Percentiles rank a stretch among this genome's conserved stretches.
Conservation (phyloP, 345 rosid genomes). For the Populus simonii region DNA sequence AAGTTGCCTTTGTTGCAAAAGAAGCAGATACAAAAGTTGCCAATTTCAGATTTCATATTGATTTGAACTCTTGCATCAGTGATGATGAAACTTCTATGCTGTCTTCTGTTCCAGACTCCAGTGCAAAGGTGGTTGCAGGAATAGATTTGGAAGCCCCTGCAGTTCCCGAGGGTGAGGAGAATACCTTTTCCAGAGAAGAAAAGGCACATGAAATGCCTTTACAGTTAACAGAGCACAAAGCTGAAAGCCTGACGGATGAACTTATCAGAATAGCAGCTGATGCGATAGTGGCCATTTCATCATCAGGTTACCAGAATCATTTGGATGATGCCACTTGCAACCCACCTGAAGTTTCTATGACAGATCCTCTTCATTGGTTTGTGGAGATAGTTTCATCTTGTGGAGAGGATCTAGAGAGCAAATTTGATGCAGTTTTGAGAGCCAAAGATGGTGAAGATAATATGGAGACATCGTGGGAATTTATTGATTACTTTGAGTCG, state of each 20-base stretch:
- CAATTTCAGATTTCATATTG: constrained; percentile 50
- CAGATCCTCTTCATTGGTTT: constrained; percentile 71
- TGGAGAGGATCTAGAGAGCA: constrained; percentile 49
- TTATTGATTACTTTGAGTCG: constrained; percentile 73
- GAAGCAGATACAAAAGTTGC: constrained; percentile 34
- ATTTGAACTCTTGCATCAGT: constrained; percentile 57
- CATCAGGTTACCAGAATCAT: constrained; percentile 20
- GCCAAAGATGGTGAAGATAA: constrained; percentile 29
- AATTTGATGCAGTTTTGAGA: constrained; percentile 35
- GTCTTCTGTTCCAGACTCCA: constrained; percentile 27
- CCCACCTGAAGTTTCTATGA: constrained; percentile 34
- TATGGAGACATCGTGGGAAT: constrained; percentile 45
- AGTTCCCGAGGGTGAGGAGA: constrained; percentile 52
- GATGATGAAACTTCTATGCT: constrained; percentile 63
- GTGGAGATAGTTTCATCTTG: constrained; percentile 55
- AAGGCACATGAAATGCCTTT: constrained; percentile 29
- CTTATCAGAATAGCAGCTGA: constrained; percentile 58
- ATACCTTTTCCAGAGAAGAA: constrained; percentile 33
- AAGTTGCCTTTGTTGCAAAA: constrained; percentile 32
- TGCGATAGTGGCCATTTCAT: constrained; percentile 74
- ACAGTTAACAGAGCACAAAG: constrained; percentile 25
- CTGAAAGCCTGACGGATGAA: constrained; percentile 41
- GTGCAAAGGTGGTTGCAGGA: constrained; percentile 35
- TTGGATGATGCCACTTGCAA: constrained; percentile 33
- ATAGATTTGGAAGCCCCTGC: constrained; percentile 82